These are phyloP conservation scores for Fusarium piperis DNA, from an alignment of 2,329 filamentous ascomycete species.

Conservation along the genomic window DNA sequence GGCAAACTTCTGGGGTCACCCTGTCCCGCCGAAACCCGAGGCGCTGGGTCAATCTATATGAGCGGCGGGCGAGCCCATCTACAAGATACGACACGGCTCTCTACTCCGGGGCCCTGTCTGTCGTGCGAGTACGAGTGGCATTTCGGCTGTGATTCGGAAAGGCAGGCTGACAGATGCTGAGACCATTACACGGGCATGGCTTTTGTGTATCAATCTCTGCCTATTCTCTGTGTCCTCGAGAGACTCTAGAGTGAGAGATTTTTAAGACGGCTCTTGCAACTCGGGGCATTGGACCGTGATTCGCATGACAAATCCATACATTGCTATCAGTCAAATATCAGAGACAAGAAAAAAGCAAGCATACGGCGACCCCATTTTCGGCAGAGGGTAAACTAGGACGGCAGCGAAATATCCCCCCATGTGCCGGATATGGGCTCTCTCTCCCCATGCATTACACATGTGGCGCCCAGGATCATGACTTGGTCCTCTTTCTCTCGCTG, in stretches of 20 bases:
- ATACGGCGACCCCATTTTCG: background rate
- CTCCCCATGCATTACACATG: slow-evolving; percentile 28
- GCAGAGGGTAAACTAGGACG: background rate
- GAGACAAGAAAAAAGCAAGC: background rate
- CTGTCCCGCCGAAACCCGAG: slow-evolving; percentile 13
- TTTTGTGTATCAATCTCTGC: slow-evolving; percentile 27
- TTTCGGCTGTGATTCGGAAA: slow-evolving; percentile 37
- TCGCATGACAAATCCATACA: slow-evolving; percentile 6
- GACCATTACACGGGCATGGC: slow-evolving; percentile 35
- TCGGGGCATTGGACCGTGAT: background rate
- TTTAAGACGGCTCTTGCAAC: background rate
- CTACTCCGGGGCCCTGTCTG: slow-evolving; percentile 27
- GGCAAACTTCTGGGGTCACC: background rate
- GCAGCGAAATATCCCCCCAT: background rate
- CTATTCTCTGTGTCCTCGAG: slow-evolving; percentile 14
- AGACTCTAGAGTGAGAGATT: background rate
- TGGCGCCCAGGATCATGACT: slow-evolving; percentile 29
- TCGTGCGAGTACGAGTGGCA: slow-evolving; percentile 35
- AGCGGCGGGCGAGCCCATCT: background rate
- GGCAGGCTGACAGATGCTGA: slow-evolving; percentile 31
- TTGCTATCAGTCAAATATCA: slow-evolving; percentile 3
- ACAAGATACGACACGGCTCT: slow-evolving; percentile 9
- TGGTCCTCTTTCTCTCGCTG: slow-evolving; percentile 3
- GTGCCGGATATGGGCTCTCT: background rate
- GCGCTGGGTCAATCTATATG: slow-evolving; percentile 20